Evolutionary conservation across 345 rosid genomes (phyloP).

Genomic region (Populus nigra): DNA sequence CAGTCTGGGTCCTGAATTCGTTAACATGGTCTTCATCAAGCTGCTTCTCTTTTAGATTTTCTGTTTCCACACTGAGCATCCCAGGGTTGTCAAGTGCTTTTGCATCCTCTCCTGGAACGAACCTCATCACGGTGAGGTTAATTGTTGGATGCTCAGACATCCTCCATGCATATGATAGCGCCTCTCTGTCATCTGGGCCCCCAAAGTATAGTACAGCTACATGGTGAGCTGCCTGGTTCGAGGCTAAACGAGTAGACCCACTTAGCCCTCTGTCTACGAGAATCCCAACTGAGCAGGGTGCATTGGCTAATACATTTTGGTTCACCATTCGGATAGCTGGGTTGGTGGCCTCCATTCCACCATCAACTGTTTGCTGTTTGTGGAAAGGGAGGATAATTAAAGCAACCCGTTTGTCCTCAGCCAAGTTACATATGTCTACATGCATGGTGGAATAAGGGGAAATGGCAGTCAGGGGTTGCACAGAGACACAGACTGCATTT

Average conservation of each 20-base stretch:
- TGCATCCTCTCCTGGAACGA: slow-evolving; percentile 48
- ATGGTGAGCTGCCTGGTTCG: slow-evolving; percentile 59
- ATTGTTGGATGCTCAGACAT: slow-evolving; percentile 72
- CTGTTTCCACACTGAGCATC: slow-evolving; percentile 28
- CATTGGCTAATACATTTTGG: slow-evolving; percentile 64
- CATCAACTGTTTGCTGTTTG: slow-evolving; percentile 89
- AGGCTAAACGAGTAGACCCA: slow-evolving; percentile 48
- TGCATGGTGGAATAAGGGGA: slow-evolving; percentile 97
- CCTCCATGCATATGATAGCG: slow-evolving; percentile 74
- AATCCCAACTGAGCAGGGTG: slow-evolving; percentile 90
- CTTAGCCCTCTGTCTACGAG: slow-evolving; percentile 81
- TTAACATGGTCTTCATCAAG: slow-evolving; percentile 58
- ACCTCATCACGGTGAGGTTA: slow-evolving; percentile 56
- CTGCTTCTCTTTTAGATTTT: slow-evolving; percentile 34
- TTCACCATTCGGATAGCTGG: slow-evolving; percentile 75
- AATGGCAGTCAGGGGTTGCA: slow-evolving; percentile 85
- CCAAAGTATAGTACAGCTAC: slow-evolving; percentile 75
- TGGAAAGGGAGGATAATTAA: slow-evolving; percentile 85
- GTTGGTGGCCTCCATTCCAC: slow-evolving; percentile 91
- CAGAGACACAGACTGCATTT: slow-evolving; percentile 47
- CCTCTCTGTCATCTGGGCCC: slow-evolving; percentile 89
- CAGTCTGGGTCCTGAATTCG: slow-evolving; percentile 45
- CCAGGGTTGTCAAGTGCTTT: slow-evolving; percentile 16
- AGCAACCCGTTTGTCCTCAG: slow-evolving; percentile 82
- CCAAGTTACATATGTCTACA: slow-evolving; percentile 79